Base-by-base conservation (phyloP, 164 flowering plant genomes). In the Vitis cinerea region DNA sequence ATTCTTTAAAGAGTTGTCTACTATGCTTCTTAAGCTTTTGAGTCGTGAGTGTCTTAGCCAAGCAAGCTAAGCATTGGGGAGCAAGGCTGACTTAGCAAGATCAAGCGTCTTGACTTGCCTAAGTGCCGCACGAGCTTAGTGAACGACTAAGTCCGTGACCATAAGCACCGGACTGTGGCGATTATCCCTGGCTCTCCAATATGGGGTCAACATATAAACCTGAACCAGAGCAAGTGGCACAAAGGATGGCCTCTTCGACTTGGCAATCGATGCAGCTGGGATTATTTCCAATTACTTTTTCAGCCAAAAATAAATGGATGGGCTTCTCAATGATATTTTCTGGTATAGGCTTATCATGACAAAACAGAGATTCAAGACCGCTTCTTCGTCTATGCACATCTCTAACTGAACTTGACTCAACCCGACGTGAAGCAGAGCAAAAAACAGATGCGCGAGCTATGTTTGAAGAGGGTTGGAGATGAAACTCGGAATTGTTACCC, bases 151-250 rank as follows among this genome's bases (percentile, higher is more conserved):
- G 17, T 17, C 17, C 17, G 17, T 17, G 17, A 17, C 17, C n/a
- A n/a, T 92, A 77, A 81, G 83, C 99, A 96, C 67, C 93, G 87
- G 67, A 93, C 97, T 84, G 92, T 96, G 63, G 92, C 98, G 70
- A 92, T 88, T 67, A 96, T 96, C 71, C 99, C 73, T 92, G 98
- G 82, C 98, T 87, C 85, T 96, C 98, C 86, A 96, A 49, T 75
- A 96, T 86, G 17, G 99, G 87, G 76, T 93, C 99, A 57, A 93
- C 85, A 75, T 96, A 95, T 67, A 93, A 74, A 60, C 99, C 99
- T 12, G 94, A 86, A 55, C 97, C 97, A 50, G 94, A 72, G 79
- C 98, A 96, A 66, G 98, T 93, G 50, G 80, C 10, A 57, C 98
- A 96, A 69, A 92, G 89, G 15, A 90, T 82, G 3, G 86, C 98